These are phyloP conservation scores for Yamadazyma membranifaciens DNA, from an alignment of 1,139 yeast species.

Conservation along the genomic window DNA sequence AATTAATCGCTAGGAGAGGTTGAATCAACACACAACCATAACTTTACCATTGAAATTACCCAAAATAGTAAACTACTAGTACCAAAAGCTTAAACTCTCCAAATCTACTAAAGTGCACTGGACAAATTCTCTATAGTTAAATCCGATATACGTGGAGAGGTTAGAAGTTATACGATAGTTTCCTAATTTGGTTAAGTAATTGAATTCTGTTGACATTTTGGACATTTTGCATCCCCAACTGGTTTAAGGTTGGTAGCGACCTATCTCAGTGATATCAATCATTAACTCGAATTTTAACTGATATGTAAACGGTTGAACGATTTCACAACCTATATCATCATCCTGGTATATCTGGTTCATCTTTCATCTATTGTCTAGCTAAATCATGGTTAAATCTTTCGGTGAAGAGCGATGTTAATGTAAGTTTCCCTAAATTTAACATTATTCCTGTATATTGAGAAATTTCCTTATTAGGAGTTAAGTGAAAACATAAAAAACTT, in stretches of 20 bases:
- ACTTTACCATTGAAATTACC: too few species aligned
- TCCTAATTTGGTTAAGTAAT: constrained; percentile 14
- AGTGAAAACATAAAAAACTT: constrained; percentile 1
- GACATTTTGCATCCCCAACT: background rate
- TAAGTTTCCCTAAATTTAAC: background rate
- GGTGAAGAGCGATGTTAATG: background rate
- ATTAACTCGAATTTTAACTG: too few species aligned
- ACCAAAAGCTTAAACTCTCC: too few species aligned
- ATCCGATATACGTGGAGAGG: constrained; percentile 1
- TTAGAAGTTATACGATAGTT: constrained; percentile 6
- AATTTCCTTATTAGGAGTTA: constrained; percentile 5
- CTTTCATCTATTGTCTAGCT: background rate
- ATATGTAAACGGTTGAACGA: too few species aligned
- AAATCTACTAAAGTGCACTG: too few species aligned
- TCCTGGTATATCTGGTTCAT: background rate
- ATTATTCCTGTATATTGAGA: constrained; percentile 1
- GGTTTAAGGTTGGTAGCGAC: too few species aligned
- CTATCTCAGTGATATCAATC: too few species aligned
- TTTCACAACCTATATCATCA: background rate
- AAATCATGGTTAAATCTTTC: background rate
- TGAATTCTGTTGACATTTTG: constrained; percentile 3
- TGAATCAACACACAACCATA: too few species aligned
- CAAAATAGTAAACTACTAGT: too few species aligned
- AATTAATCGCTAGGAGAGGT: too few species aligned
- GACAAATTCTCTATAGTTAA: too few species aligned